Evolutionary conservation across 352 stramenopile genomes (phyloP).

Genomic region (Pythium dissimile): DNA sequence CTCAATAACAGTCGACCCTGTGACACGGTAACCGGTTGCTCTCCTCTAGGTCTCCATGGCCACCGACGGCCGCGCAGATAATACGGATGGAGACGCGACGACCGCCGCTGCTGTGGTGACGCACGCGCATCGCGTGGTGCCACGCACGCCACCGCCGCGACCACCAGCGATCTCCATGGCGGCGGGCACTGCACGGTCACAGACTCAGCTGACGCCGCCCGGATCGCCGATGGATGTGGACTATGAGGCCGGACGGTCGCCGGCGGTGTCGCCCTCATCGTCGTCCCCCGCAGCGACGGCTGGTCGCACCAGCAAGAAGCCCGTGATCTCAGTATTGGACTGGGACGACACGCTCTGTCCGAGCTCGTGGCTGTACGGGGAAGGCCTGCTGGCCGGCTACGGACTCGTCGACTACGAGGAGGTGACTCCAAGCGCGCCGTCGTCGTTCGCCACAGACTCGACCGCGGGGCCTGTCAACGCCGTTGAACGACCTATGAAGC

Average conservation of each 20-base stretch:
- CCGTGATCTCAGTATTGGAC: conserved; percentile 46
- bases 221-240: conserved; percentile 25
- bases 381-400: conserved; percentile 38
- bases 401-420: conserved; percentile 34
- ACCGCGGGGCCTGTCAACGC: not conserved
- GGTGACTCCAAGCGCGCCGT: not conserved
- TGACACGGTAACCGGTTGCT: no score
- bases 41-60: not conserved
- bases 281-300: no score
- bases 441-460: conserved; percentile 2
- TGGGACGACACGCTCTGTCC: conserved; percentile 70
- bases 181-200: not conserved
- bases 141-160: not conserved
- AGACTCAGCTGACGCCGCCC: conserved; percentile 1
- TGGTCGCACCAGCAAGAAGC: conserved; percentile 11
- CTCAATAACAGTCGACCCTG: no score
- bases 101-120: not conserved
- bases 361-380: conserved; percentile 47
- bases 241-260: conserved; percentile 7
- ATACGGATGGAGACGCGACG: not conserved
- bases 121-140: not conserved
- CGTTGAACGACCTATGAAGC: conserved; percentile 6
- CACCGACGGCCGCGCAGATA: not conserved
- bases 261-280: conserved; percentile 4
- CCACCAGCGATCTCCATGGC: not conserved